Evolutionary conservation across 78 protist genomes (phyloP), one percentile per base, ranked within the genome.

Genomic region (Dictyostelium capitatum): DNA sequence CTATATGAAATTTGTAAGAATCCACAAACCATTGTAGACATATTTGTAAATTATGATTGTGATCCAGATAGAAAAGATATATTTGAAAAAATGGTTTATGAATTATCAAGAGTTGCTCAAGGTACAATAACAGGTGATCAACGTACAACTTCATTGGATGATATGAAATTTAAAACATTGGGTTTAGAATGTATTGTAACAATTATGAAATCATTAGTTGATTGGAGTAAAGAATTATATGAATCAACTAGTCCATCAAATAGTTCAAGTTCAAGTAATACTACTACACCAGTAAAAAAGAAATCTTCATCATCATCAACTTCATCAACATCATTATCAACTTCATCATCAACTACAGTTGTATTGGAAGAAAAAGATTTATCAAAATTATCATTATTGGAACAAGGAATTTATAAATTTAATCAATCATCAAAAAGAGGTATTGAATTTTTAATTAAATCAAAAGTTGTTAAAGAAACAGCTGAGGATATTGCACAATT

Each of bases 1-100:
- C 92, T 97, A 48, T 80, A 70, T 53, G 89, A 69, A 59, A 83
- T 98, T 80, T 95, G 95, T 79, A 77, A 78, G 56, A 92, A 96
- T 70, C 97, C 99, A 54, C 98, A 97, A 83, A 95, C 97, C 17
- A 37, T 99, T 59, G 96, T 96, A 17, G 99, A 98, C 37, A 85
- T 98, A n/a, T 99, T 95, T 75, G 90, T 99, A 82, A 99, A 99
- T 97, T 99, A 99, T 95, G 99, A 99, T 85, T 98, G 99, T 77
- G 99, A 97, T 64, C 62, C 98, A 8, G 82, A 92, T 28, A n/a
- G 82, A 28, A 81, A 51, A 17, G 97, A 98, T 82, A 89, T 98
- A 51, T 96, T 97, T 87, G 98, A 96, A 59, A 37, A 70, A 47
- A 90, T 90, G 91, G 89, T 90, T 56, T 82, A 90, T 23, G 95